These are phyloP conservation scores for Curvularia verruculosa DNA, from an alignment of 2,329 filamentous ascomycete species.

Conservation along the genomic window DNA sequence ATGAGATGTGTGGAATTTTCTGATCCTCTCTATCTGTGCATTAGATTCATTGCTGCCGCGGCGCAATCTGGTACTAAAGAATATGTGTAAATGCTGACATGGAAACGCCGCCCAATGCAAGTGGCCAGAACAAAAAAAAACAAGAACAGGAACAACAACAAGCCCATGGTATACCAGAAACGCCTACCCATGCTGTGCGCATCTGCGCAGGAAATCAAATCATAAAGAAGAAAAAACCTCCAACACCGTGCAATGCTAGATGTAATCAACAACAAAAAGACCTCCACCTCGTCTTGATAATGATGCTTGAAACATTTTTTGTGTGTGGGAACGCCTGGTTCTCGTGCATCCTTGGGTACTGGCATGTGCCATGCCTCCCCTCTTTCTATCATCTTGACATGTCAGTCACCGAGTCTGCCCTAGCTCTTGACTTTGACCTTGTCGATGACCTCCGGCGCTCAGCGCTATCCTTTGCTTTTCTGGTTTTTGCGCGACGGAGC, in stretches of 20 bases:
- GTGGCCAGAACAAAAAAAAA: constrained; percentile 11
- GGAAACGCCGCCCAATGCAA: constrained; percentile 39
- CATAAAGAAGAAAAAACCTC: too few species aligned
- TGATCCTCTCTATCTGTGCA: constrained; percentile 8
- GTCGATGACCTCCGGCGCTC: constrained; percentile 45
- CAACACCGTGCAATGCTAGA: constrained; percentile 34
- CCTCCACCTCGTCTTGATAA: constrained; percentile 38
- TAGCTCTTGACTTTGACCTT: constrained; percentile 35
- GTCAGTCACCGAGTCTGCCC: constrained; percentile 33
- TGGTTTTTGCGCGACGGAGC: constrained; percentile 36
- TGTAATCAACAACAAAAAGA: constrained; percentile 17
- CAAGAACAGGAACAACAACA: constrained; percentile 8
- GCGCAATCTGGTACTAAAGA: constrained; percentile 11
- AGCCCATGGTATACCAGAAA: constrained; percentile 18
- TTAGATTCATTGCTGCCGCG: constrained; percentile 14
- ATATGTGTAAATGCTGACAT: constrained; percentile 36
- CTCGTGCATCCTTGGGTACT: neutral
- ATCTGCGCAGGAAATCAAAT: constrained; percentile 5
- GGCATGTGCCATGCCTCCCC: constrained; percentile 8
- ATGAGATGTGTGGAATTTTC: constrained; percentile 10
- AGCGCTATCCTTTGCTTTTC: constrained; percentile 44
- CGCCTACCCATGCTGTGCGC: constrained; percentile 28
- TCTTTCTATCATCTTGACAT: constrained; percentile 41
- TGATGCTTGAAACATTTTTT: constrained; percentile 16
- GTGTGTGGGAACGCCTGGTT: constrained; percentile 2